Percentiles rank a stretch among this genome's conserved stretches.
phyloP scores from a whole-genome alignment of 2,329 filamentous ascomycete genomes.

The Alternaria incomplexa region DNA sequence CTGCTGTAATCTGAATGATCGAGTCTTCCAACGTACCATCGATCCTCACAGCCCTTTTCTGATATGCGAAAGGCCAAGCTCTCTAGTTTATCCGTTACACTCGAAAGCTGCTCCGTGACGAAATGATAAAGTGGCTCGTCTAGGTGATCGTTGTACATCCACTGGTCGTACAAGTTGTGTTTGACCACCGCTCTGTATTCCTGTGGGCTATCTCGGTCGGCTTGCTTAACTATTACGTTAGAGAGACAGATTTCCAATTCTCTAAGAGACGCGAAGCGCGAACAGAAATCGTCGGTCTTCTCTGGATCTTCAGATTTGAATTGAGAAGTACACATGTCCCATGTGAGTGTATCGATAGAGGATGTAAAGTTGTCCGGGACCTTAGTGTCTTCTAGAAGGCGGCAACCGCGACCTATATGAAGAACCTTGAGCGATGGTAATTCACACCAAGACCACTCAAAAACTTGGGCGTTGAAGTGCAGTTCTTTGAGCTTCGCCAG shows the following conservation, averaged over 20 bases:
- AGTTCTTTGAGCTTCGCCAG: constrained; percentile 2
- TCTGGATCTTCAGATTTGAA: neutral
- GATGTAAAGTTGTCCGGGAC: neutral
- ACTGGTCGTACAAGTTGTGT: neutral
- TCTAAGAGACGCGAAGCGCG: neutral
- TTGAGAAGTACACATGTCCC: neutral
- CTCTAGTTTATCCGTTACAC: neutral
- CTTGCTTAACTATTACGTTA: neutral
- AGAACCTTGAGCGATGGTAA: neutral
- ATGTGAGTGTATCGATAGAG: neutral
- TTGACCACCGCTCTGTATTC: neutral
- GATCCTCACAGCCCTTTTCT: neutral
- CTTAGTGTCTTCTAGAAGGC: neutral
- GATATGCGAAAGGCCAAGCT: neutral
- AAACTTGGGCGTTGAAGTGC: neutral
- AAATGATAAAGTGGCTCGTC: neutral
- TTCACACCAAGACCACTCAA: neutral
- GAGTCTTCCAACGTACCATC: neutral
- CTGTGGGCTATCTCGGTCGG: neutral
- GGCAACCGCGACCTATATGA: neutral
- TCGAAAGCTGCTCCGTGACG: neutral
- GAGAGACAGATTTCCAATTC: neutral
- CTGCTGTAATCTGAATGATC: neutral
- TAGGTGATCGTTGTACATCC: neutral
- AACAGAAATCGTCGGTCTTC: neutral